Evolutionary conservation across 352 stramenopile genomes (phyloP).

Genomic region (Pythium sukuiense): DNA sequence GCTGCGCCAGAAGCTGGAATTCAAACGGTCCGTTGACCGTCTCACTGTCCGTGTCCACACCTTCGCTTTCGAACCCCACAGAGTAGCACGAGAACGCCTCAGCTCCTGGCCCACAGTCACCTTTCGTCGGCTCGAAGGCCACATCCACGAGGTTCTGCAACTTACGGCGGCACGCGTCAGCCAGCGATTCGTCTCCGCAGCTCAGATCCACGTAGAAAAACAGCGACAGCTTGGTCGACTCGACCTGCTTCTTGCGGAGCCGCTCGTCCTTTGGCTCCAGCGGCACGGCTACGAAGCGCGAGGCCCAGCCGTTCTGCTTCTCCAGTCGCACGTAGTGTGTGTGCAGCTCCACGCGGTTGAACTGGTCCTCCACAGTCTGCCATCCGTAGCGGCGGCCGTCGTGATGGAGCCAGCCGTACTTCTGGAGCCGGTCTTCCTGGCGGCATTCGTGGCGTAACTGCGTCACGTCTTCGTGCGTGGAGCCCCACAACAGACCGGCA

Average conservation of each 20-base stretch:
- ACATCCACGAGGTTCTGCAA: slow-evolving; percentile 59
- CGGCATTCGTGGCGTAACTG: slow-evolving; percentile 75
- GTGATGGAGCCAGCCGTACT: slow-evolving; percentile 82
- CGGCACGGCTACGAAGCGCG: slow-evolving; percentile 39
- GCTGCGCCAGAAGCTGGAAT: slow-evolving; percentile 53
- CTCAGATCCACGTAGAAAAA: slow-evolving; percentile 82
- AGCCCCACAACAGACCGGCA: slow-evolving; percentile 71
- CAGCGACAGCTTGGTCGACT: slow-evolving; percentile 63
- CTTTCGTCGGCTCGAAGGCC: slow-evolving; percentile 31
- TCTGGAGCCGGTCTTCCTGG: slow-evolving; percentile 74
- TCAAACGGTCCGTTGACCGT: slow-evolving; percentile 30
- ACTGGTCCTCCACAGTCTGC: slow-evolving; percentile 73
- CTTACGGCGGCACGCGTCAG: slow-evolving; percentile 45
- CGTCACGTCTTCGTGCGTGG: slow-evolving; percentile 65
- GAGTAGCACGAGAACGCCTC: slow-evolving; percentile 33
- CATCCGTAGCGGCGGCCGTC: slow-evolving; percentile 59
- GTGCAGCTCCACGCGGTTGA: slow-evolving; percentile 61
- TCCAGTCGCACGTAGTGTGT: slow-evolving; percentile 60
- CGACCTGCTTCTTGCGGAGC: slow-evolving; percentile 35
- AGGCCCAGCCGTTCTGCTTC: slow-evolving; percentile 45
- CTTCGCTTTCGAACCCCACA: slow-evolving; percentile 47
- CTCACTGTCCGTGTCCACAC: slow-evolving; percentile 1
- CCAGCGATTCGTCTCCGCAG: slow-evolving; percentile 67
- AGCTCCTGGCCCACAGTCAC: slow-evolving; percentile 17
- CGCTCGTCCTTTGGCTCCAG: slow-evolving; percentile 48